Conservation (phyloP, 805 yeast species). For the Grigorovia jiainica region DNA sequence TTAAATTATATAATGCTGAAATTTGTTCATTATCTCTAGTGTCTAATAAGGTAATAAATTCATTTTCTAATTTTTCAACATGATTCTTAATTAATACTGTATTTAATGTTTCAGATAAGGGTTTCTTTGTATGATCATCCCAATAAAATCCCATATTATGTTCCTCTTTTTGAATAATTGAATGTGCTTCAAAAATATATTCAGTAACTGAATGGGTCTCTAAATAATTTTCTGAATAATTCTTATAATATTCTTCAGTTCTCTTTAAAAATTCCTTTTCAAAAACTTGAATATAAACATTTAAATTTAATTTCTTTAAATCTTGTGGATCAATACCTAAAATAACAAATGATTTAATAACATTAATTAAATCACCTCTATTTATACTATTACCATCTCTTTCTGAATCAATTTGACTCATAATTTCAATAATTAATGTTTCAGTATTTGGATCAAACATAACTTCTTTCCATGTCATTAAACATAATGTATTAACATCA, state of each 20-base stretch:
- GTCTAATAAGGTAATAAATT: slow-evolving; percentile 66
- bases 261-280: slow-evolving; percentile 68
- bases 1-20: slow-evolving; percentile 62
- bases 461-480: slow-evolving; percentile 78
- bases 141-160: slow-evolving; percentile 67
- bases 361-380: slow-evolving; percentile 53
- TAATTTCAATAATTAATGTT: slow-evolving; percentile 55
- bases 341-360: slow-evolving; percentile 78
- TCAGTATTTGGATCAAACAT: slow-evolving; percentile 63
- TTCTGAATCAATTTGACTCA: slow-evolving; percentile 67
- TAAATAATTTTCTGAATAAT: slow-evolving; percentile 60
- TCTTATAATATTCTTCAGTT: slow-evolving; percentile 41
- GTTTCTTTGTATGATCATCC: slow-evolving; percentile 76
- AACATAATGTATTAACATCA: slow-evolving; percentile 83
- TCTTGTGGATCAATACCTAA: slow-evolving; percentile 89
- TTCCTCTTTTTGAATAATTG: slow-evolving; percentile 75
- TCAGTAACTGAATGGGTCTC: slow-evolving; percentile 75
- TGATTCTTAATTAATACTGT: slow-evolving; percentile 70
- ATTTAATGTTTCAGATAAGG: slow-evolving; percentile 68
- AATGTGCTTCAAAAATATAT: slow-evolving; percentile 79
- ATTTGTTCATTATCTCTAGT: slow-evolving; percentile 53
- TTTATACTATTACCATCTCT: slow-evolving; percentile 71
- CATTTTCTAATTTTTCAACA: slow-evolving; percentile 64
- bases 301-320: slow-evolving; percentile 71
- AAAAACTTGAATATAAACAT: slow-evolving; percentile 71